Base-by-base conservation (phyloP, 176 grass and related monocot species). In the Cenchrus americanus region DNA sequence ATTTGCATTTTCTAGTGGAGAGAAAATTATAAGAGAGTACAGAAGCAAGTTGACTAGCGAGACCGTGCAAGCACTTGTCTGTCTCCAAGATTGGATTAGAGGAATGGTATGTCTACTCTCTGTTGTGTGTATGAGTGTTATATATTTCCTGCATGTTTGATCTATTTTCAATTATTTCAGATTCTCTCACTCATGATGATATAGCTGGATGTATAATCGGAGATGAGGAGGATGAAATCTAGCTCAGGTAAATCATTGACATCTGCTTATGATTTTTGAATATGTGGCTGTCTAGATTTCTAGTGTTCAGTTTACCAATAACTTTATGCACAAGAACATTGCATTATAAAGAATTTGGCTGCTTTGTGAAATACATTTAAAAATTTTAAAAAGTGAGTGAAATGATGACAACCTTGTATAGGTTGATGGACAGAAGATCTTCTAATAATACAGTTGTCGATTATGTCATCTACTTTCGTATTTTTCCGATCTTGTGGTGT, bases 401-500 rank as follows among this genome's bases (percentile, higher is more conserved):
- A 76, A 82, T 70, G 75, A 14, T 53, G 37, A 43, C 23, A 57
- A 77, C 50, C 13, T 76, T 65, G 34, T 69, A 55, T 41, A 76
- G 27, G 17, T 79, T n/a, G 42, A 87, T 40, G 43, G 41, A 19
- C 37, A 37, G 1, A 63, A 74, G 5, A 21, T 34, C 43, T 81
- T 54, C 41, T 82, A 71, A 54, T 71, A 51, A 48, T 75, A 55
- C 2, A 57, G 52, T 76, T 52, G 21, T 62, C 40, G 14, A 49
- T 64, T 62, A 53, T 60, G 66, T 21, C 75, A 62, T 71, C 5
- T 62, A 37, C 42, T 79, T 49, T 79, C 49, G 40, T 81, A 52
- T 76, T 69, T 50, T 75, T 30, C 40, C 18, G 21, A 22, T 54
- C 13, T 48, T 47, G 24, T 30, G 7, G 27, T 69, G 26, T 50